Evolutionary conservation across 1,284 basidiomycete species (phyloP).

Genomic region (Cutaneotrichosporon sp.): DNA sequence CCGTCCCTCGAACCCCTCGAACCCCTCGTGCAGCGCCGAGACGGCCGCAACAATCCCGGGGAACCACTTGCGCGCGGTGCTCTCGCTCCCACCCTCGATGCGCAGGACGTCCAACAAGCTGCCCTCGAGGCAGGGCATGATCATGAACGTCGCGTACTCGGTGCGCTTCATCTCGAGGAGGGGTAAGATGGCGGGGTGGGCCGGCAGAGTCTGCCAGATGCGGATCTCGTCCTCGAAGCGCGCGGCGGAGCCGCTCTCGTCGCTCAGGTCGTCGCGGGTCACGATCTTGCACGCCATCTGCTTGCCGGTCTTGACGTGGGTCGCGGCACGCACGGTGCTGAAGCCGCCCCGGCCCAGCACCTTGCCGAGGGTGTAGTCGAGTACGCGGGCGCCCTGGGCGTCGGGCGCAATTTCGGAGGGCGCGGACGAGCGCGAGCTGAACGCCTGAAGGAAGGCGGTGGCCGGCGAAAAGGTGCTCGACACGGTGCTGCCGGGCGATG

Average conservation of each 20-base stretch:
- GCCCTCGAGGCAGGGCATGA: slow-evolving; percentile 79
- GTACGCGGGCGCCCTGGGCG: slow-evolving; percentile 43
- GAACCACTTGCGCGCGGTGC: slow-evolving; percentile 85
- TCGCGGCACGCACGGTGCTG: slow-evolving; percentile 77
- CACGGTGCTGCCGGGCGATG: slow-evolving; percentile 34
- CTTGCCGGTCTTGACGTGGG: slow-evolving; percentile 63
- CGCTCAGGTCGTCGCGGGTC: slow-evolving; percentile 51
- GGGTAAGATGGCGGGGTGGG: slow-evolving; percentile 70
- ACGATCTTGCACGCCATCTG: slow-evolving; percentile 82
- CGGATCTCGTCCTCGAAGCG: slow-evolving; percentile 73
- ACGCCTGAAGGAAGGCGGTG: slow-evolving; percentile 60
- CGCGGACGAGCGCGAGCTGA: slow-evolving; percentile 54
- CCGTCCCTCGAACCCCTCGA: slow-evolving; percentile 58
- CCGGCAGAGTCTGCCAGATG: slow-evolving; percentile 74
- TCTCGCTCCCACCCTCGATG: slow-evolving; percentile 59
- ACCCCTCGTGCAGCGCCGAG: slow-evolving; percentile 74
- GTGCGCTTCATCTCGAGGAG: slow-evolving; percentile 71
- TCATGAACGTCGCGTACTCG: slow-evolving; percentile 69
- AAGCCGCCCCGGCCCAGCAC: slow-evolving; percentile 82
- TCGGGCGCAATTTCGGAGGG: slow-evolving; percentile 54
- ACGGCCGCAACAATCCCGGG: slow-evolving; percentile 84
- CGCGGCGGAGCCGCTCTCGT: slow-evolving; percentile 49
- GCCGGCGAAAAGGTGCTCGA: slow-evolving; percentile 75
- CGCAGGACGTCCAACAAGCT: slow-evolving; percentile 80
- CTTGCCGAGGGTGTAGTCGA: slow-evolving; percentile 70